Base-by-base conservation (phyloP, 2,329 filamentous ascomycete genomes). In the Scedosporium aurantiacum region DNA sequence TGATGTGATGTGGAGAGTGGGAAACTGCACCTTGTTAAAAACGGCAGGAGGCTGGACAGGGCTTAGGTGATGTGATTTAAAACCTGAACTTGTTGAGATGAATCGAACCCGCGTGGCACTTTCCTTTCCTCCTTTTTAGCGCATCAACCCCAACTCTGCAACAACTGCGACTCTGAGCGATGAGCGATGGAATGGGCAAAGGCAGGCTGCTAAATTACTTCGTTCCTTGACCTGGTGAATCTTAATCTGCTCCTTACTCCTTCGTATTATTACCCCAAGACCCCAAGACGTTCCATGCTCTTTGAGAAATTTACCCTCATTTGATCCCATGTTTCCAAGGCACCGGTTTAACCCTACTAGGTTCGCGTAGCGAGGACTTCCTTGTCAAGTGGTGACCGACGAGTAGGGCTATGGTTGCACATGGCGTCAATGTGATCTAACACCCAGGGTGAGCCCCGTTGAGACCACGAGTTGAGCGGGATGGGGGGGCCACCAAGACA, bases 11-110 rank as follows among this genome's bases (percentile, higher is more conserved):
- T 54, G 50, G 50, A 54, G 50, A 54, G 50, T 54, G 18, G 18
- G 21, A 54, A 54, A 23, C 50, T 54, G 50, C 50, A 54, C 50
- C 50, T 23, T 27, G 50, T 23, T 54, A 12, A 54, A 54, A 54
- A 54, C 50, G 50, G 50, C 21, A 54, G 50, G 50, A 54, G 50
- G 21, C 18, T 23, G 18, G 50, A 54, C 50, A 54, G 50, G 50
- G 50, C 50, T 54, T 54, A 23, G 21, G 50, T 54, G 50, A 54
- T 54, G 21, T 54, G 50, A 54, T 54, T 54, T 54, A 54, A 54
- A 54, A 18, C 16, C 43, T 47, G 32, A 37, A 37, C 50, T 54
- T 54, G 18, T 54, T 54, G 50, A 27, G 50, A 25, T 54, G 18
- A 18, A 54, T 54, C 23, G 50, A 21, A 47, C 32, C 32, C 32